Percentiles rank a stretch among this genome's conserved stretches.
These are phyloP conservation scores for Aristolochia californica DNA, from an alignment of 164 flowering plant genomes.

Conservation along the genomic window DNA sequence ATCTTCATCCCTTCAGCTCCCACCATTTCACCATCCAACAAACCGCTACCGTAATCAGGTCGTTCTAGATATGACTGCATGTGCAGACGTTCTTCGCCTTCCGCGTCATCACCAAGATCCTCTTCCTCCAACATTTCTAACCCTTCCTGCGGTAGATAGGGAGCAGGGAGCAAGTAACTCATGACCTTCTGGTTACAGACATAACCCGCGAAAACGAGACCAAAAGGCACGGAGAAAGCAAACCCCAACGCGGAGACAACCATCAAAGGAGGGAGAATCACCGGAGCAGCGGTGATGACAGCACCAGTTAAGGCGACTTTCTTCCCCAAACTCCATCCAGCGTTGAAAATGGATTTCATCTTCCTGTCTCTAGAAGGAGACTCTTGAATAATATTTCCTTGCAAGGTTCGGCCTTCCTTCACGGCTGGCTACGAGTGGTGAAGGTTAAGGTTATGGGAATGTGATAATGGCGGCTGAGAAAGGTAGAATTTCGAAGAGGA, in stretches of 20 bases:
- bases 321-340: constrained; percentile 46
- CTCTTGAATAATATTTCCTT: too few species aligned
- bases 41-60: too few species aligned
- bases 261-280: constrained; percentile 62
- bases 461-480: too few species aligned
- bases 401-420: too few species aligned
- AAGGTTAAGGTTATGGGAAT: too few species aligned
- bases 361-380: too few species aligned
- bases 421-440: too few species aligned
- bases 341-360: constrained; percentile 13
- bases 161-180: constrained; percentile 39
- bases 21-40: neutral
- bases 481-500: too few species aligned
- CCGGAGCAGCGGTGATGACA: constrained; percentile 50
- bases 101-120: neutral
- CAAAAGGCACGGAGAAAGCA: constrained; percentile 48
- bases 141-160: neutral
- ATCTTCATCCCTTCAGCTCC: too few species aligned
- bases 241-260: constrained; percentile 50
- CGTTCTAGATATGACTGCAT: too few species aligned
- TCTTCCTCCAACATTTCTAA: neutral
- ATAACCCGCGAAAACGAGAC: constrained; percentile 46
- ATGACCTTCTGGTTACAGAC: constrained; percentile 60
- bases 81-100: neutral
- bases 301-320: constrained; percentile 45